Percentiles rank a stretch among this genome's conserved stretches.
Conservation (phyloP, 192 early-diverging fungal genomes). For the Geosiphon pyriformis region DNA sequence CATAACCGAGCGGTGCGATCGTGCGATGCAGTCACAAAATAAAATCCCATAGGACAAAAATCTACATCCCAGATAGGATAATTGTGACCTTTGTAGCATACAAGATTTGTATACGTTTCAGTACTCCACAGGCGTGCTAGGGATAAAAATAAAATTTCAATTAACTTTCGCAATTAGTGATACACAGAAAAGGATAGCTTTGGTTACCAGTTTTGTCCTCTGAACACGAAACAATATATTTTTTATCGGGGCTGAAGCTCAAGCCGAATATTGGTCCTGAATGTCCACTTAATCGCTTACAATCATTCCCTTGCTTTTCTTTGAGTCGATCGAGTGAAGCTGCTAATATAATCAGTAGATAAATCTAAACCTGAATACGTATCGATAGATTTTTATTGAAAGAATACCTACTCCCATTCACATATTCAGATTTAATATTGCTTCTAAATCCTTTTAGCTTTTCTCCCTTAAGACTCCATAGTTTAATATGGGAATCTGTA, state of each 20-base stretch:
- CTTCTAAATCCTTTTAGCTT: slow-evolving; percentile 60
- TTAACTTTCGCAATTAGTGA: not conserved
- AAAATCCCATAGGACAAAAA: slow-evolving; percentile 85
- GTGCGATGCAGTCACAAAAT: slow-evolving; percentile 95
- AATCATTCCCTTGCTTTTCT: slow-evolving; percentile 55
- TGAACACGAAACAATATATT: slow-evolving; percentile 82
- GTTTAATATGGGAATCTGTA: slow-evolving; percentile 85
- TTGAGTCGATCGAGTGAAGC: slow-evolving; percentile 48
- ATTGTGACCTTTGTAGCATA: slow-evolving; percentile 93
- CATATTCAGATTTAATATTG: slow-evolving; percentile 51
- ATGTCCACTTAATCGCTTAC: slow-evolving; percentile 78
- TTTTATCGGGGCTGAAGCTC: slow-evolving; percentile 80
- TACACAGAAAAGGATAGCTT: not conserved
- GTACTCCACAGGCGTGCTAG: slow-evolving; percentile 92
- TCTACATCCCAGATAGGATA: slow-evolving; percentile 95
- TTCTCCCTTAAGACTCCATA: slow-evolving; percentile 86
- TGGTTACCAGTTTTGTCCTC: slow-evolving; percentile 83
- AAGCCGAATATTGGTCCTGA: slow-evolving; percentile 85
- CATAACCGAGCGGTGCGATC: slow-evolving; percentile 94
- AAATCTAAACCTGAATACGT: not conserved
- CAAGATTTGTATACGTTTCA: slow-evolving; percentile 87
- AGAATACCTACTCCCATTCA: slow-evolving; percentile 45
- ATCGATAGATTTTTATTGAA: not conserved
- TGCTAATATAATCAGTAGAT: not conserved
- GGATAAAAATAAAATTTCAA: slow-evolving; percentile 18